Percentiles rank a stretch among this genome's conserved stretches.
Conservation (phyloP, 768 basidiomycete genomes). For the Tylopilus sp. region DNA sequence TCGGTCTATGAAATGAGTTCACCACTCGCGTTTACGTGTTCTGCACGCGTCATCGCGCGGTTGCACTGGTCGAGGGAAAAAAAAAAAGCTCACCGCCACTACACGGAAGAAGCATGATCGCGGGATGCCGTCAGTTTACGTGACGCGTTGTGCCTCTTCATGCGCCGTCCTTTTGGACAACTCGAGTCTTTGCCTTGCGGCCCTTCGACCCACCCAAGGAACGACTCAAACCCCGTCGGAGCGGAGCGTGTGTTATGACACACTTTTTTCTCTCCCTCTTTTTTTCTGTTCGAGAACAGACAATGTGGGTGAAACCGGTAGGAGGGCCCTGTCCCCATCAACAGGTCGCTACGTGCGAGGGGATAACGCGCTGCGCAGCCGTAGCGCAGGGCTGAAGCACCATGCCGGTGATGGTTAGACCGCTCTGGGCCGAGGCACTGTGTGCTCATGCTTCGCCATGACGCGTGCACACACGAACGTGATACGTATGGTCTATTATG, state of each 20-base stretch:
- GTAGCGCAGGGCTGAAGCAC: conserved; percentile 11
- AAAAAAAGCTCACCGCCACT: conserved; percentile 28
- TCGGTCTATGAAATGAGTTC: conserved; percentile 17
- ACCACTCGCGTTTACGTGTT: conserved; percentile 16
- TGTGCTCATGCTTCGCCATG: no score
- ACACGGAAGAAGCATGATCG: conserved; percentile 26
- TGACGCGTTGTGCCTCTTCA: neutral
- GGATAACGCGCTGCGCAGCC: conserved; percentile 21
- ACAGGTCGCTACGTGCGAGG: neutral
- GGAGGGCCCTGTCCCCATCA: neutral
- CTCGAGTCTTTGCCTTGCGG: conserved; percentile 14
- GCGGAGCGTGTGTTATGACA: conserved; percentile 1
- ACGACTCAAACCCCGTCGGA: conserved; percentile 11
- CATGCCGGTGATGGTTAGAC: conserved; percentile 4
- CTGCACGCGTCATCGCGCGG: conserved; percentile 4
- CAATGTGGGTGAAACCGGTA: no score
- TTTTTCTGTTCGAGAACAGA: no score
- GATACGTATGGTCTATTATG: conserved; percentile 1
- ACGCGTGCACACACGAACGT: neutral
- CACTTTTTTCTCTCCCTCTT: no score
- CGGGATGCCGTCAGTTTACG: conserved; percentile 31
- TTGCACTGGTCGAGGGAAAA: conserved; percentile 3
- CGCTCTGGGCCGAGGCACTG: neutral
- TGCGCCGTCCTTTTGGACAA: neutral
- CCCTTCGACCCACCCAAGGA: conserved; percentile 7